Evolutionary conservation across 1,284 basidiomycete genomes (phyloP).

Genomic region (Ceratobasidium sp.): DNA sequence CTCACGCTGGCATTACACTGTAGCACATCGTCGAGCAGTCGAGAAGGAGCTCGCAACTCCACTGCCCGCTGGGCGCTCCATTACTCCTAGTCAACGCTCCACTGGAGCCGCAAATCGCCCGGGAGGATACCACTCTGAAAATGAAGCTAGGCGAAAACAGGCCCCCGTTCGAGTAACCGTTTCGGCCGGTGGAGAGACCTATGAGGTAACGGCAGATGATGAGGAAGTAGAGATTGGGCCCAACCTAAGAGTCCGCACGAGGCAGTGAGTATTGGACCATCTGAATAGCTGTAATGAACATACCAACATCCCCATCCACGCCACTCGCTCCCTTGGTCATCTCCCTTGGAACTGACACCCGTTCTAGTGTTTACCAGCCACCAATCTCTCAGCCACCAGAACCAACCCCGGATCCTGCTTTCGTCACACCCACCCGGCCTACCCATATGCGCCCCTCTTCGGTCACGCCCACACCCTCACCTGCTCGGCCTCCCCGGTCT

Average conservation of each 20-base stretch:
- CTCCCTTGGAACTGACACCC: conserved; percentile 1
- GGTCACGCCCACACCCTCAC: neutral
- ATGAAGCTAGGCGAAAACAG: conserved; percentile 1
- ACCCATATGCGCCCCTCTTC: conserved; percentile 7
- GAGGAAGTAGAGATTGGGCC: conserved; percentile 34
- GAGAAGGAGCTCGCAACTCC: conserved; percentile 34
- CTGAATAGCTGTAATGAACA: neutral
- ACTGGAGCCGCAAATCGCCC: neutral
- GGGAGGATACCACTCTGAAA: conserved; percentile 35
- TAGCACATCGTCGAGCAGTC: conserved; percentile 35
- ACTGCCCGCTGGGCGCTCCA: conserved; percentile 2
- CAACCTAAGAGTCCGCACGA: conserved; percentile 33
- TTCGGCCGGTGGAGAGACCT: conserved; percentile 29
- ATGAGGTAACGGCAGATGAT: conserved; percentile 31
- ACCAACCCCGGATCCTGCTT: conserved; percentile 9
- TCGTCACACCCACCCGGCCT: neutral
- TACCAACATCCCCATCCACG: neutral
- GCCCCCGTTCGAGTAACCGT: conserved; percentile 30
- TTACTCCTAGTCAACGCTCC: conserved; percentile 7
- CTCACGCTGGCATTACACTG: neutral
- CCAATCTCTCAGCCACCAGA: conserved; percentile 32
- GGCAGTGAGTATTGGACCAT: conserved; percentile 23
- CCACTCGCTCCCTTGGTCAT: neutral
- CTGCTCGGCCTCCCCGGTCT: conserved; percentile 16
- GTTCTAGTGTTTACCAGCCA: conserved; percentile 35